Percentiles rank a stretch among this genome's conserved stretches.
phyloP scores from a whole-genome alignment of 2,329 filamentous ascomycete species.

The Verticillium alfalfae region DNA sequence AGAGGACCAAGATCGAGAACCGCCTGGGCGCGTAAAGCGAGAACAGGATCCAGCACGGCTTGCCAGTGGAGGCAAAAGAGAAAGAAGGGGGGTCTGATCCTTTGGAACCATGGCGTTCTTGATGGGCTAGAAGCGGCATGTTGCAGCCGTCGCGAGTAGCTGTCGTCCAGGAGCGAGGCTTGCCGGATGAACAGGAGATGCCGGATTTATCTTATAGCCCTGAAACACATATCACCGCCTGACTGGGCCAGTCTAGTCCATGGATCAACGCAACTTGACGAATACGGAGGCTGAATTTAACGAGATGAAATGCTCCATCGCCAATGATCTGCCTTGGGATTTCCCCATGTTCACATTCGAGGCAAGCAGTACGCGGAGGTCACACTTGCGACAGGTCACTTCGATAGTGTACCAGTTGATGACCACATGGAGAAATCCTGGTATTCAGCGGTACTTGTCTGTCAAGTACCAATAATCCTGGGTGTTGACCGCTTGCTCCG shows the following conservation, averaged over 20 bases:
- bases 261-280: neutral
- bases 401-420: neutral
- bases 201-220: neutral
- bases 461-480: neutral
- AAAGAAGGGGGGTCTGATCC: neutral
- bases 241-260: neutral
- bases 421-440: neutral
- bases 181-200: neutral
- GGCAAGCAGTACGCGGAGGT: neutral
- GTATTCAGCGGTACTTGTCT: neutral
- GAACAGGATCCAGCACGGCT: neutral
- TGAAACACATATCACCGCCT: too few species aligned
- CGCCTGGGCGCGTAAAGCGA: conserved; percentile 43
- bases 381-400: neutral
- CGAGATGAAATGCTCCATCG: conserved; percentile 10
- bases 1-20: conserved; percentile 70
- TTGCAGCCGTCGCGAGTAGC: neutral
- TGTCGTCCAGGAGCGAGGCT: neutral
- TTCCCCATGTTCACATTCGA: neutral
- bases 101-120: neutral
- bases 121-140: neutral
- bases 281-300: conserved; percentile 3
- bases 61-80: neutral
- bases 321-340: neutral
- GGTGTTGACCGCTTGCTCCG: neutral